Conservation (phyloP, 768 basidiomycete species). For the Leccinum disarticulatum region DNA sequence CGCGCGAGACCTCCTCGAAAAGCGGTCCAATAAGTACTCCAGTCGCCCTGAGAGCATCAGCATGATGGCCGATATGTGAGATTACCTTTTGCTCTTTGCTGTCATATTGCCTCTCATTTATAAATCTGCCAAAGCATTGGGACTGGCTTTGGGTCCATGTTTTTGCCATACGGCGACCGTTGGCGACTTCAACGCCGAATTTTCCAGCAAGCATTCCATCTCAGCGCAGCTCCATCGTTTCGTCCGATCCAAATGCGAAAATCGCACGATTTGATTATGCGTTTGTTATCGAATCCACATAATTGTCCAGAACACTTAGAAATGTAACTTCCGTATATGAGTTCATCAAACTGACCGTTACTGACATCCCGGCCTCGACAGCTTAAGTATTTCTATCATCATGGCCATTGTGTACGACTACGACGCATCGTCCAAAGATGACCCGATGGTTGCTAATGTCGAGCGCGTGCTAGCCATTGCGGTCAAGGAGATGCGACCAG, state of each 20-base stretch:
- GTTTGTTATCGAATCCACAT: slow-evolving; percentile 24
- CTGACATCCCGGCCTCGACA: slow-evolving; percentile 6
- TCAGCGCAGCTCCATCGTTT: slow-evolving; percentile 22
- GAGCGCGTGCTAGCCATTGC: slow-evolving; percentile 10
- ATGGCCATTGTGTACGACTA: slow-evolving; percentile 30
- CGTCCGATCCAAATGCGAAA: slow-evolving; percentile 36
- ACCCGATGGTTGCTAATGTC: slow-evolving; percentile 21
- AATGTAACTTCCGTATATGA: slow-evolving; percentile 3
- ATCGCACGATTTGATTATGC: slow-evolving; percentile 30
- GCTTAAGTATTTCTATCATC: slow-evolving; percentile 21
- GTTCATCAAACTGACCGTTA: background rate
- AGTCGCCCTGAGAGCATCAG: slow-evolving; percentile 21
- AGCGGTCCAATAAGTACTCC: slow-evolving; percentile 25
- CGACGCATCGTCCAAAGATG: slow-evolving; percentile 12
- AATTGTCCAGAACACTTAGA: slow-evolving; percentile 27
- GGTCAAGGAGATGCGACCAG: slow-evolving; percentile 17
- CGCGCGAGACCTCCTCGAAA: slow-evolving; percentile 24
- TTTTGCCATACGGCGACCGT: background rate
- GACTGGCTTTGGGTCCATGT: slow-evolving; percentile 11
- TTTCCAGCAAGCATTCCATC: background rate
- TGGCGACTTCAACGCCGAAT: background rate
- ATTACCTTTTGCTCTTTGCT: background rate
- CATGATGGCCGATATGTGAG: slow-evolving; percentile 22
- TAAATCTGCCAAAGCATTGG: slow-evolving; percentile 18
- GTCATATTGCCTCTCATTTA: slow-evolving; percentile 7